Evolutionary conservation across 495 filamentous ascomycete species (phyloP).

Genomic region (Tetracladium setigerum): DNA sequence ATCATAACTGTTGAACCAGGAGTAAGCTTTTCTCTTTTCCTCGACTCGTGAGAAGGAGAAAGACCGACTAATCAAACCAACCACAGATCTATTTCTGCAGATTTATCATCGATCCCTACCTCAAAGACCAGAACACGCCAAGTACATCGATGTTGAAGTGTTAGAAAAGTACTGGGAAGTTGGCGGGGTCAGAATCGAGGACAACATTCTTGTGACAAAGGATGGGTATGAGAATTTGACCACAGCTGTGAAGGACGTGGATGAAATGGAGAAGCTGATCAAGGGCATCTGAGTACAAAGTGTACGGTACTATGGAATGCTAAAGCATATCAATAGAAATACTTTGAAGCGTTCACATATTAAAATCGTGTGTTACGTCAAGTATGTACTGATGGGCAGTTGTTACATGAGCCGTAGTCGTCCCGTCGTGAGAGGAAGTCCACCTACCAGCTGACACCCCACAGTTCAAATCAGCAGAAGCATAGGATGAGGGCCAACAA

Average conservation of each 20-base stretch:
- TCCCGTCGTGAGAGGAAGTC: too few species aligned
- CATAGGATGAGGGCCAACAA: too few species aligned
- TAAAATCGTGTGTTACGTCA: too few species aligned
- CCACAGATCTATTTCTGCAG: conserved; percentile 49
- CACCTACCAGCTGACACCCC: too few species aligned
- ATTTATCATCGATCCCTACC: conserved; percentile 55
- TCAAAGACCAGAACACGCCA: conserved; percentile 51
- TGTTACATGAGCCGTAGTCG: too few species aligned
- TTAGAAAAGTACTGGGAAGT: conserved; percentile 66
- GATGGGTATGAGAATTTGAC: conserved; percentile 79
- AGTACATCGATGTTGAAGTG: conserved; percentile 66
- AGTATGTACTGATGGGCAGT: too few species aligned
- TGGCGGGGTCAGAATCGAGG: conserved; percentile 88
- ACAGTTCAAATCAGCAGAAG: too few species aligned
- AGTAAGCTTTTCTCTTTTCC: conserved; percentile 29
- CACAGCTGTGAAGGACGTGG: conserved; percentile 68
- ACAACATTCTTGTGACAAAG: conserved; percentile 76
- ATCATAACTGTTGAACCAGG: conserved; percentile 86
- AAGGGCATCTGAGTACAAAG: too few species aligned
- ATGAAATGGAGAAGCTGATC: conserved; percentile 59
- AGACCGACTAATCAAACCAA: conserved; percentile 20
- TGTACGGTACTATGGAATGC: too few species aligned
- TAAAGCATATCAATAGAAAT: too few species aligned
- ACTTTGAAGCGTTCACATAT: too few species aligned
- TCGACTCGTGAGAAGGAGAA: not conserved